Base-by-base conservation (phyloP, 1,284 basidiomycete genomes). In the Puccinia coronata region DNA sequence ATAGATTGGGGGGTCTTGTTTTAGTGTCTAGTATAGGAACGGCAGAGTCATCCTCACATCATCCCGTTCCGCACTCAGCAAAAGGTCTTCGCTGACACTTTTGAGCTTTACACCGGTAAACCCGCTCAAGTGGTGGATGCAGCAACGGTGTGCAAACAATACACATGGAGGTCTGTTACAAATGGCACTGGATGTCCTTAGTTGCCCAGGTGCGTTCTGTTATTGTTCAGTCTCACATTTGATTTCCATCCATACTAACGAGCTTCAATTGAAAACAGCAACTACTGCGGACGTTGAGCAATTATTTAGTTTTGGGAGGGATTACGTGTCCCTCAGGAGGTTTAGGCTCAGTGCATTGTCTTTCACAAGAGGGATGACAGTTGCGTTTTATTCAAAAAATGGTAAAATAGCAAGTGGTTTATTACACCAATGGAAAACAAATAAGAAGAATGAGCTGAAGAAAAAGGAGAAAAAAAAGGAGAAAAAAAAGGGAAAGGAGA, bases 401-500 rank as follows among this genome's bases (percentile, higher is more conserved):
- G n/a, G n/a, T 31, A 69, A 69, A 47, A 69, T 69, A 31, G 47
- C 18, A 36, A 16, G 23, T 23, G 63, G 63, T 31, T 16, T 65
- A 43, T 41, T 65, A 65, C 31, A 65, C 28, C 18, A 65, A 65
- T 65, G 63, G 63, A 65, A 23, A 25, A 25, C 28, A 65, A 65
- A 39, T 65, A 36, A 39, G 63, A 25, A 16, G 28, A 65, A 65
- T 39, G 63, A 65, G 63, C 36, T 36, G 18, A 65, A 69, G n/a
- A n/a, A n/a, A n/a, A n/a, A n/a, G n/a, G n/a, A n/a, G n/a, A n/a
- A n/a, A n/a, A 36, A 69, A 47, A 47, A 47, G 43, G 43, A 47
- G 18, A 65, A 69, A 28, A 36, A 69, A 41, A 69, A 69, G 36
- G 65, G 65, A 43, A 69, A 69, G 36, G 65, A 34, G 39, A 69